Evolutionary conservation across 805 yeast species (phyloP).

Genomic region (Cyberlindnera veronae): DNA sequence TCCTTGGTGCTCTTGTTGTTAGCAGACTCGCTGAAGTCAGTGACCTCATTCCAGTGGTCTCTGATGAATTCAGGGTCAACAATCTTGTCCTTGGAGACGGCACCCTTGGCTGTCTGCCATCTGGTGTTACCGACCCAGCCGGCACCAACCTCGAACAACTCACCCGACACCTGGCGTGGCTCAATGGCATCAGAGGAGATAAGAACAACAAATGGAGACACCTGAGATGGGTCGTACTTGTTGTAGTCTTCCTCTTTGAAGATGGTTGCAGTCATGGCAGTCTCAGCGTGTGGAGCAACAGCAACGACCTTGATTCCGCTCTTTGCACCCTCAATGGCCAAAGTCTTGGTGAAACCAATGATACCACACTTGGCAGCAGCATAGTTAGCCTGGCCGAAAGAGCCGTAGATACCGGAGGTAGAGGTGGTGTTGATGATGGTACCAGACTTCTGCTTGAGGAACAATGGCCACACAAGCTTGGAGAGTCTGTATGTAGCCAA

Average conservation of each 20-base stretch:
- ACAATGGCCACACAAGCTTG: slow-evolving; percentile 91
- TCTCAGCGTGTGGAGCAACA: slow-evolving; percentile 97
- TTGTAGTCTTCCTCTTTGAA: slow-evolving; percentile 78
- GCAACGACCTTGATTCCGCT: slow-evolving; percentile 70
- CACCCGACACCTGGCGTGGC: slow-evolving; percentile 55
- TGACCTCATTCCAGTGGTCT: slow-evolving; percentile 62
- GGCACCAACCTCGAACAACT: slow-evolving; percentile 88
- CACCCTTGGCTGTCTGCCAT: slow-evolving; percentile 93
- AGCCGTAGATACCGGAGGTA: slow-evolving; percentile 96
- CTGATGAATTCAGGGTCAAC: slow-evolving; percentile 66
- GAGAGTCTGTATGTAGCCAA: slow-evolving; percentile 77
- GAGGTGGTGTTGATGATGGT: slow-evolving; percentile 85
- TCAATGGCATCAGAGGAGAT: slow-evolving; percentile 66
- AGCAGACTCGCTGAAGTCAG: slow-evolving; percentile 56
- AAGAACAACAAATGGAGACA: slow-evolving; percentile 84
- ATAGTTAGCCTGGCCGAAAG: slow-evolving; percentile 96
- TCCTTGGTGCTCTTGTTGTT: slow-evolving; percentile 66
- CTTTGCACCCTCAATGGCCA: slow-evolving; percentile 89
- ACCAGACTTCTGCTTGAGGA: slow-evolving; percentile 74
- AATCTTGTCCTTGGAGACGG: slow-evolving; percentile 45
- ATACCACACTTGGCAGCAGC: slow-evolving; percentile 91
- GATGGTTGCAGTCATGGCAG: slow-evolving; percentile 92
- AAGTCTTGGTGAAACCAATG: slow-evolving; percentile 76
- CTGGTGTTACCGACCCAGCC: slow-evolving; percentile 96
- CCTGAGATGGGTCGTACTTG: slow-evolving; percentile 80